Percentiles rank a stretch among this genome's conserved stretches.
Evolutionary conservation across 2,329 filamentous ascomycete genomes (phyloP).

Genomic region (Bipolaris oryzae): DNA sequence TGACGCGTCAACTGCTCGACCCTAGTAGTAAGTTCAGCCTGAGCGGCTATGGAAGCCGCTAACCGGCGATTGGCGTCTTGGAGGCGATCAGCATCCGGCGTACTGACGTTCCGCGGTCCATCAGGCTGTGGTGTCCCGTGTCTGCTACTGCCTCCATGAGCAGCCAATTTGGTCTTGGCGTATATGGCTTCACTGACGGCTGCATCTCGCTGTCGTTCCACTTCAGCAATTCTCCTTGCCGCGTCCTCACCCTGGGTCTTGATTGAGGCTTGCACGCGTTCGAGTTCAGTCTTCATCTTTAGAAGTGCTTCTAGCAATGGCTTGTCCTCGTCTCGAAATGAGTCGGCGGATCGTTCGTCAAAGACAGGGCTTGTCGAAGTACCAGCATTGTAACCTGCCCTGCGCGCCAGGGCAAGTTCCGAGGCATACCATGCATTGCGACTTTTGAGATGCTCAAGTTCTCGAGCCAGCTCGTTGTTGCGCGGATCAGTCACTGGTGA

Average conservation of each 20-base stretch:
- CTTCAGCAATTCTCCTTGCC: constrained; percentile 87
- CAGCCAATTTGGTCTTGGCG: constrained; percentile 89
- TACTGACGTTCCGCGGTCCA: constrained; percentile 63
- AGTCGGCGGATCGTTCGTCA: constrained; percentile 76
- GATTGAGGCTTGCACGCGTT: constrained; percentile 86
- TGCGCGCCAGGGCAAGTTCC: constrained; percentile 87
- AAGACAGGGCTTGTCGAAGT: constrained; percentile 72
- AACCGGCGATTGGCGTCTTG: constrained; percentile 81
- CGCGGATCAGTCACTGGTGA: constrained; percentile 66
- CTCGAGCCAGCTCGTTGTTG: constrained; percentile 78
- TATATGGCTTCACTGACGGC: constrained; percentile 96
- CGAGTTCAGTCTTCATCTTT: constrained; percentile 86
- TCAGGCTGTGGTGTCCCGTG: constrained; percentile 62
- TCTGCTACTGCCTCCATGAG: constrained; percentile 72
- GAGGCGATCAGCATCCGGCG: constrained; percentile 68
- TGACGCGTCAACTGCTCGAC: constrained; percentile 73
- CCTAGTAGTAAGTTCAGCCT: constrained; percentile 80
- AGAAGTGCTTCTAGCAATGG: constrained; percentile 90
- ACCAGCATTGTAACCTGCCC: constrained; percentile 82
- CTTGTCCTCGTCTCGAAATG: constrained; percentile 89
- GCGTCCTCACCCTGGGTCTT: constrained; percentile 86
- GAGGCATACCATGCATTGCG: constrained; percentile 97
- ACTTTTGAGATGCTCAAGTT: constrained; percentile 82
- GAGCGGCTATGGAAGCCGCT: constrained; percentile 77
- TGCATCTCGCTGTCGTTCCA: constrained; percentile 91